Conservation (phyloP, 1,139 yeast species). For the Hyphopichia wangnamkhiaoensis region DNA sequence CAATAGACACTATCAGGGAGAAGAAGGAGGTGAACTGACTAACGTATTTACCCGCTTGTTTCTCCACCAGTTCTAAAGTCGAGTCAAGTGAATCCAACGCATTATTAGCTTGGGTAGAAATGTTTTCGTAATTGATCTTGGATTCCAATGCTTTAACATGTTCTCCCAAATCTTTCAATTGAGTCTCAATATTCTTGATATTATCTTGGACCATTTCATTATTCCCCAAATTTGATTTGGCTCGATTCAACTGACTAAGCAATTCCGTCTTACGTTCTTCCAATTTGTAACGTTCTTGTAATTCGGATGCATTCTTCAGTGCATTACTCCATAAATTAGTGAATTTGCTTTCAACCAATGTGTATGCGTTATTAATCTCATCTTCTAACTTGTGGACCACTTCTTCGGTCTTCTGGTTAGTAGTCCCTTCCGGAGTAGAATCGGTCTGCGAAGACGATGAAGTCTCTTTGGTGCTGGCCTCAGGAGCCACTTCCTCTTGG, state of each 20-base stretch:
- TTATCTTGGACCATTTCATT: constrained; percentile 27
- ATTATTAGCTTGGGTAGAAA: constrained; percentile 45
- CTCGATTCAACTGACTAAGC: constrained; percentile 32
- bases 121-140: constrained; percentile 6
- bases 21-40: constrained; percentile 59
- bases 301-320: constrained; percentile 30
- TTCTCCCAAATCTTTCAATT: constrained; percentile 25
- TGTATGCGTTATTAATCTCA: constrained; percentile 56
- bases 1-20: constrained; percentile 50
- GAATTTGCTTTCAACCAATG: constrained; percentile 43
- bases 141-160: constrained; percentile 18
- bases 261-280: constrained; percentile 45
- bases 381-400: constrained; percentile 50
- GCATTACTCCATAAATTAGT: constrained; percentile 40
- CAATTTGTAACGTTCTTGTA: constrained; percentile 37
- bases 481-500: constrained; percentile 15
- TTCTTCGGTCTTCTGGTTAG: constrained; percentile 42
- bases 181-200: constrained; percentile 32
- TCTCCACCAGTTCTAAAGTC: constrained; percentile 67
- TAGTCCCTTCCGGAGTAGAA: background rate
- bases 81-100: constrained; percentile 68
- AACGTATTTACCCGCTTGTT: constrained; percentile 60
- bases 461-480: constrained; percentile 7
- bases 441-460: background rate
- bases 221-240: constrained; percentile 28